phyloP scores from a whole-genome alignment of 1,284 basidiomycete species.

The Ganoderma leucocontextum region DNA sequence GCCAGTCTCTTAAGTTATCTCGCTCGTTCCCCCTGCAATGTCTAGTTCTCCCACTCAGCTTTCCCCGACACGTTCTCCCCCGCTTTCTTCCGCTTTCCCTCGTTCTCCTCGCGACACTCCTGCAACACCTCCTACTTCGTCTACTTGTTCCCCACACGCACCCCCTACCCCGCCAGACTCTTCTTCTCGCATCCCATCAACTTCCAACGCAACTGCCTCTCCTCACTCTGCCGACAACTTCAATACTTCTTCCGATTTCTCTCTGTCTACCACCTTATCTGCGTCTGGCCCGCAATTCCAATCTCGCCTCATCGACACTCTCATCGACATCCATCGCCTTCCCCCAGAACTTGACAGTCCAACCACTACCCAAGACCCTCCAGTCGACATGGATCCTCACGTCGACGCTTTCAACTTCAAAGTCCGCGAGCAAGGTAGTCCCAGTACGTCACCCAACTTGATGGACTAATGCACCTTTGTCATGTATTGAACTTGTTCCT shows the following conservation, averaged over 20 bases:
- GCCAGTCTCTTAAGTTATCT: not conserved
- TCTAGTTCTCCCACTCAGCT: conserved; percentile 30
- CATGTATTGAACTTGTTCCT: not conserved
- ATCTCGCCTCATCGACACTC: conserved; percentile 32
- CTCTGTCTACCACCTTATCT: conserved; percentile 28
- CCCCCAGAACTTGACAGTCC: conserved; percentile 27
- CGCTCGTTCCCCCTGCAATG: conserved; percentile 22
- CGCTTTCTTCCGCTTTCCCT: conserved; percentile 27
- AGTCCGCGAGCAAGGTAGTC: conserved; percentile 21
- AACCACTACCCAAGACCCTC: not conserved
- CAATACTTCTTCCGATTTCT: conserved; percentile 18
- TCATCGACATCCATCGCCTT: conserved; percentile 34
- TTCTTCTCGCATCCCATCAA: conserved; percentile 18
- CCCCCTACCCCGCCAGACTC: conserved; percentile 34
- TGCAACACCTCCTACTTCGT: conserved; percentile 24
- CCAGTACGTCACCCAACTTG: conserved; percentile 18
- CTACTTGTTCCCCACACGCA: conserved; percentile 17
- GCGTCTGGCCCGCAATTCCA: conserved; percentile 30
- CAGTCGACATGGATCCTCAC: conserved; percentile 4
- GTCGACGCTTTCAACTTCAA: not conserved
- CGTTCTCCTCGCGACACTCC: conserved; percentile 29
- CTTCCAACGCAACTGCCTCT: conserved; percentile 11
- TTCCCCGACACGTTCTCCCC: conserved; percentile 27
- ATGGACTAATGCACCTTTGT: not conserved
- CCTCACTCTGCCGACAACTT: conserved; percentile 18